These are phyloP conservation scores for Thielaviopsis euricoi DNA, from an alignment of 2,329 filamentous ascomycete genomes.

Conservation along the genomic window DNA sequence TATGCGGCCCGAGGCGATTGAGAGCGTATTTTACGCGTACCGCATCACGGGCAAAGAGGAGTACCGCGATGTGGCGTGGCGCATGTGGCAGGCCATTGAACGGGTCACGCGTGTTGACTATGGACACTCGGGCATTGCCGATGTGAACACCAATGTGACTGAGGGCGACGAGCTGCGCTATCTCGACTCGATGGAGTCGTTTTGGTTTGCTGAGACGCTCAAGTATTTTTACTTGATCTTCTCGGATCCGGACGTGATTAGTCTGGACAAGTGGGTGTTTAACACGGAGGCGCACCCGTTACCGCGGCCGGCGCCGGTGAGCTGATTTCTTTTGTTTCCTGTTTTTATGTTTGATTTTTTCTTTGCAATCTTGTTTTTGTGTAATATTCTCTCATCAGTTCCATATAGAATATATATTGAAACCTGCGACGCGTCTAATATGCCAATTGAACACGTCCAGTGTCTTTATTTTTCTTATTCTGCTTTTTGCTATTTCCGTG, in stretches of 20 bases:
- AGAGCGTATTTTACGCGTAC: conserved; percentile 37
- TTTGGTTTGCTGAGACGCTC: conserved; percentile 57
- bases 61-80: conserved; percentile 34
- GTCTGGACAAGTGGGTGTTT: conserved; percentile 50
- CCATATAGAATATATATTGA: background rate
- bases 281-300: conserved; percentile 37
- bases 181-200: conserved; percentile 53
- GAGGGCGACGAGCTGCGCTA: conserved; percentile 20
- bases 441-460: background rate
- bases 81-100: conserved; percentile 32
- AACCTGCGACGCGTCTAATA: background rate
- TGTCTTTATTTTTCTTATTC: background rate
- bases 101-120: conserved; percentile 28
- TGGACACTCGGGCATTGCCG: conserved; percentile 31
- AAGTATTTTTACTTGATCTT: conserved; percentile 65
- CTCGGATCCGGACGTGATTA: conserved; percentile 44
- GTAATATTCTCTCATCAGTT: background rate
- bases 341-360: background rate
- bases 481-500: background rate
- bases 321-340: background rate
- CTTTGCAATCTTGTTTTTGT: background rate
- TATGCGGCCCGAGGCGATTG: conserved; percentile 34
- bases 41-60: conserved; percentile 31
- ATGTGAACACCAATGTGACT: conserved; percentile 23
- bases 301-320: conserved; percentile 13